Evolutionary conservation across 345 rosid species (phyloP), one percentile per base, ranked within the genome.

Genomic region (Psidium guajava): DNA sequence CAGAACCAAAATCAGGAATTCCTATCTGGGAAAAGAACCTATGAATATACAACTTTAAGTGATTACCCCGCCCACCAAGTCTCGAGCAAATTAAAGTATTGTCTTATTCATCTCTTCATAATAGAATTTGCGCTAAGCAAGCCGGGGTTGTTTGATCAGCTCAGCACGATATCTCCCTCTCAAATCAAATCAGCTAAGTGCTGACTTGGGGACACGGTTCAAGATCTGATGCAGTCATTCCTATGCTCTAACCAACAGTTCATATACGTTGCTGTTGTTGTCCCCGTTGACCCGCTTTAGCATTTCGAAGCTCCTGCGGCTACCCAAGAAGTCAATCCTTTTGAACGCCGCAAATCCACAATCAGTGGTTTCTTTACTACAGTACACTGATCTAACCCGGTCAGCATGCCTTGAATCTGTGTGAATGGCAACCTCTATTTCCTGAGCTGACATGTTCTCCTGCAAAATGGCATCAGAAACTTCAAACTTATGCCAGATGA

Each of bases 321-420:
- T 95, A 57, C 99, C 98, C 12, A 97, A 88, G 89, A 95, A 94
- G 47, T 95, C 98, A 15, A 94, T 87, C 88, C 98, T 89, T 88
- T 87, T 92, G 91, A 94, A 97, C 59, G 18, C 87, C 87, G 89
- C 85, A 82, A 82, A 83, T 82, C 94, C 95, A 73, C 83, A 82
- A 85, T 88, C 92, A 24, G 83, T 84, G 59, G 91, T 87, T 87
- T 94, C 98, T 88, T 91, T 93, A 73, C 91, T 91, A 86, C 92
- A 85, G 85, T 93, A 95, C 24, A 61, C 91, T 42, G 94, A 87
- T 86, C 98, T 90, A 74, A 95, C 96, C 88, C 93, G 88, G 86
- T 97, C 97, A 40, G 96, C 98, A 53, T 97, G 95, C 89, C 96
- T 91, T 0, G 98, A 97, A 85, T 95, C 98, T 1, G 98, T 94